phyloP scores from a whole-genome alignment of 768 basidiomycete genomes.

The Collybia mongolica region DNA sequence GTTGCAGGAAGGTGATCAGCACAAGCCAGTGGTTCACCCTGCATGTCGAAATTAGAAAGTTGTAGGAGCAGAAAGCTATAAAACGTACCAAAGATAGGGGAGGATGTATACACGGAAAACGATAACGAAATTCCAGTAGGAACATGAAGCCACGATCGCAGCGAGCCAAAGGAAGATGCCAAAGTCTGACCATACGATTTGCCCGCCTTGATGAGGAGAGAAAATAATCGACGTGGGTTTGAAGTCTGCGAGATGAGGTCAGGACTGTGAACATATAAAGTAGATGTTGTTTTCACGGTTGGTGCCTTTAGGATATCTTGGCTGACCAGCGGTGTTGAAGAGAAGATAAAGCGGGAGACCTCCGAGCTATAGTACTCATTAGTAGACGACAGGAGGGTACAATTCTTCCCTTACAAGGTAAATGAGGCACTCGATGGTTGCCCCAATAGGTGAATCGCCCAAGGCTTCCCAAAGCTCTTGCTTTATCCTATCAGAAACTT shows the following conservation, averaged over 20 bases:
- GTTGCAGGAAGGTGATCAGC: conserved; percentile 57
- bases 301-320: conserved; percentile 59
- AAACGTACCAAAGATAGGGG: conserved; percentile 66
- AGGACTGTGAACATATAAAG: not conserved
- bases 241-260: conserved; percentile 43
- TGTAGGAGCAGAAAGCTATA: not conserved
- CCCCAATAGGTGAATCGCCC: conserved; percentile 72
- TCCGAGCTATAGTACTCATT: conserved; percentile 37
- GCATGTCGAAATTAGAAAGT: not conserved
- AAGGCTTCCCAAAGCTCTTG: conserved; percentile 67
- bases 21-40: conserved; percentile 51
- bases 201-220: conserved; percentile 58
- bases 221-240: conserved; percentile 67
- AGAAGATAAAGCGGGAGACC: conserved; percentile 77
- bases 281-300: conserved; percentile 51
- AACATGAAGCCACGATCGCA: conserved; percentile 44
- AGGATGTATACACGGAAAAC: conserved; percentile 70
- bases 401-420: conserved; percentile 43
- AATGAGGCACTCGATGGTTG: conserved; percentile 35
- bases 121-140: conserved; percentile 53
- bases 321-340: conserved; percentile 72
- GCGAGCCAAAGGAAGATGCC: conserved; percentile 65
- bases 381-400: not conserved
- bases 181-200: conserved; percentile 72
- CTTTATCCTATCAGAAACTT: conserved; percentile 50